These are phyloP conservation scores for Pyrrhoderma noxium DNA, from an alignment of 1,284 basidiomycete species.

Conservation along the genomic window DNA sequence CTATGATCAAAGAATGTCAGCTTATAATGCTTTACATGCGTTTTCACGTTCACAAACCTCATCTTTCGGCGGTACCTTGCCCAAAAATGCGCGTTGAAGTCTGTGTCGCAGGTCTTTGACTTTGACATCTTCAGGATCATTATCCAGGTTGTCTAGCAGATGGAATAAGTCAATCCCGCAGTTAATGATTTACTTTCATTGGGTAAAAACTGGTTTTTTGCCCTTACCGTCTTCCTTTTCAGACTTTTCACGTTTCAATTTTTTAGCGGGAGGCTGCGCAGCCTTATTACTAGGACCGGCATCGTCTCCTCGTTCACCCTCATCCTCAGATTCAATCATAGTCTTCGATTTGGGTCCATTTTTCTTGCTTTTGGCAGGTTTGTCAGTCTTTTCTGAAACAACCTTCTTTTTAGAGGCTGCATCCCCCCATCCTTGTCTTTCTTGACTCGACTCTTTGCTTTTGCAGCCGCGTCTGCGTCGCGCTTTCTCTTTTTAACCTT, in stretches of 20 bases:
- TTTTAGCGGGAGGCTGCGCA: constrained; percentile 60
- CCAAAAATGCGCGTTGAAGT: constrained; percentile 84
- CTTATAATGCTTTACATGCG: background rate
- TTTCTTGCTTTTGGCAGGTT: constrained; percentile 44
- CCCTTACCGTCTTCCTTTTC: constrained; percentile 46
- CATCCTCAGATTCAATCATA: constrained; percentile 69
- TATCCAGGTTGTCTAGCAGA: constrained; percentile 35
- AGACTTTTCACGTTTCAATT: constrained; percentile 52
- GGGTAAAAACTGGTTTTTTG: background rate
- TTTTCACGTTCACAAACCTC: constrained; percentile 30
- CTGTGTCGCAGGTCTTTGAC: constrained; percentile 87
- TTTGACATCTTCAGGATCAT: constrained; percentile 66
- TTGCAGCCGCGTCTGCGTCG: constrained; percentile 38
- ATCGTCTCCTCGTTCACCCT: constrained; percentile 40
- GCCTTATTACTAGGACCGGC: constrained; percentile 48
- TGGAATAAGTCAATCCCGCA: background rate
- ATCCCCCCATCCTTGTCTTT: constrained; percentile 54
- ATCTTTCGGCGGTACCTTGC: constrained; percentile 45
- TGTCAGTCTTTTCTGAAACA: constrained; percentile 31
- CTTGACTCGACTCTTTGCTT: constrained; percentile 49
- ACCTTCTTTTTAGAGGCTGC: constrained; percentile 33
- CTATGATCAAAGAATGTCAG: constrained; percentile 34
- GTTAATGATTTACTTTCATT: background rate
- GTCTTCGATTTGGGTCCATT: constrained; percentile 58
- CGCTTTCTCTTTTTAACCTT: constrained; percentile 45